Evolutionary conservation across 495 filamentous ascomycete species (phyloP).

Genomic region (Oidiodendron maius): DNA sequence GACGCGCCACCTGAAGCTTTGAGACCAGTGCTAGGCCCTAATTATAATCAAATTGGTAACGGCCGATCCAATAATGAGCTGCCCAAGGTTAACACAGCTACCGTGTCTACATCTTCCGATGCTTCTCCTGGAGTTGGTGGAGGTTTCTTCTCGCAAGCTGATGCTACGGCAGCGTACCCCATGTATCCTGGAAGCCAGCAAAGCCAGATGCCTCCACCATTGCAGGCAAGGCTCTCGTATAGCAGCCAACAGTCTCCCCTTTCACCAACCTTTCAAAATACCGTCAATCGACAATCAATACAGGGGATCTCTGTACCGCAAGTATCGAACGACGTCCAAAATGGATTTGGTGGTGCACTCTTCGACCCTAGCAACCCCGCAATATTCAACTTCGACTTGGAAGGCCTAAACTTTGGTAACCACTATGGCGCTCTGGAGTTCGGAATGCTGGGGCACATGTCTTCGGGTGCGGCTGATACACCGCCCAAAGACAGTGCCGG

Average conservation of each 20-base stretch:
- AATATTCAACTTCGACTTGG: conserved; percentile 88
- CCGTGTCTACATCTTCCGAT: conserved; percentile 10
- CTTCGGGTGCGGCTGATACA: conserved; percentile 74
- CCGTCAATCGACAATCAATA: conserved; percentile 26
- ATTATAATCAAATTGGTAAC: conserved; percentile 37
- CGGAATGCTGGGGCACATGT: conserved; percentile 91
- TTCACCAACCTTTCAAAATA: conserved; percentile 57
- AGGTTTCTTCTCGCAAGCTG: conserved; percentile 19
- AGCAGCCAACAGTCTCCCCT: conserved; percentile 61
- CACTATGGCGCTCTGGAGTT: conserved; percentile 93
- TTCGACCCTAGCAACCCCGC: conserved; percentile 90
- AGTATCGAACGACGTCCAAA: conserved; percentile 29
- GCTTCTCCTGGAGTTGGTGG: conserved; percentile 12
- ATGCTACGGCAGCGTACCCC: conserved; percentile 18
- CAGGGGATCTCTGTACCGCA: conserved; percentile 29
- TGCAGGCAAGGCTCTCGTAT: conserved; percentile 48
- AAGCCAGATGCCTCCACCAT: conserved; percentile 32
- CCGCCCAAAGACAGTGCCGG: conserved; percentile 54
- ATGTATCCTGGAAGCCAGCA: conserved; percentile 19
- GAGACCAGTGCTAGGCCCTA: conserved; percentile 48
- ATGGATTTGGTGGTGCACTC: conserved; percentile 49
- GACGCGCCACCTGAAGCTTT: conserved; percentile 78
- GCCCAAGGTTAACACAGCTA: neutral
- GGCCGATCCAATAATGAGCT: conserved; percentile 15
- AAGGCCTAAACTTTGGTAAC: conserved; percentile 91